These are phyloP conservation scores for Lodderomyces oxycetoniae DNA, from an alignment of 1,139 yeast genomes.

Conservation along the genomic window DNA sequence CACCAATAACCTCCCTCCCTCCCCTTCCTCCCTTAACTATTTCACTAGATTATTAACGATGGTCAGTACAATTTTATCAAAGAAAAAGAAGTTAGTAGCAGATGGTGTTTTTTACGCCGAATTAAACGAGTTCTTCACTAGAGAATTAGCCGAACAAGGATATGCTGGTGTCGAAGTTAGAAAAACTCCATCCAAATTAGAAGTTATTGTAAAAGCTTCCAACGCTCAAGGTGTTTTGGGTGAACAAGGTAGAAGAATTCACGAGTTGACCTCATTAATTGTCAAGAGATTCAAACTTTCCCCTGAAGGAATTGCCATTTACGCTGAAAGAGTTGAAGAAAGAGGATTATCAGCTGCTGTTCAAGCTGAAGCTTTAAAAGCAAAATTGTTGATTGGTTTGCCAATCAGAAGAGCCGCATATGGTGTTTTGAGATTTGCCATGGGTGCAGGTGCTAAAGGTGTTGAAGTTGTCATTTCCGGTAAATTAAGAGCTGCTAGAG, in stretches of 20 bases:
- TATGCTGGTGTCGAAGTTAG: conserved; percentile 99
- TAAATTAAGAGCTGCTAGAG: conserved; percentile 99
- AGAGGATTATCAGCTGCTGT: conserved; percentile 99
- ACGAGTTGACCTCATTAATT: conserved; percentile 95
- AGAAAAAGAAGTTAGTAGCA: conserved; percentile 91
- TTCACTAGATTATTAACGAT: too few relatives aligned
- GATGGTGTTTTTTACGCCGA: conserved; percentile 99
- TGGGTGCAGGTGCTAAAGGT: conserved; percentile 99
- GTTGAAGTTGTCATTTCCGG: conserved; percentile 99
- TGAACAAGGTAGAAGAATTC: conserved; percentile 99
- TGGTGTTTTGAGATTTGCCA: conserved; percentile 99
- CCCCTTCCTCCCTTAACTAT: too few relatives aligned
- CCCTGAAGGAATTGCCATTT: conserved; percentile 90
- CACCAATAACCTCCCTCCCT: too few relatives aligned
- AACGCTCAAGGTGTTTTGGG: conserved; percentile 99
- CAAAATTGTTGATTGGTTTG: conserved; percentile 97
- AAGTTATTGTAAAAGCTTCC: conserved; percentile 97
- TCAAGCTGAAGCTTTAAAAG: conserved; percentile 98
- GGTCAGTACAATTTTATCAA: conserved; percentile 56
- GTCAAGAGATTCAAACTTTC: conserved; percentile 98
- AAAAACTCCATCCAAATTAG: conserved; percentile 97
- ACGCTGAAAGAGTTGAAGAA: conserved; percentile 99
- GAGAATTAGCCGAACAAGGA: conserved; percentile 99
- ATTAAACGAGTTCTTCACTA: conserved; percentile 99
- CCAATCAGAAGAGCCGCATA: conserved; percentile 99